These are phyloP conservation scores for Thymus quinquecostatus DNA, from an alignment of 257 asterid species.

Conservation along the genomic window DNA sequence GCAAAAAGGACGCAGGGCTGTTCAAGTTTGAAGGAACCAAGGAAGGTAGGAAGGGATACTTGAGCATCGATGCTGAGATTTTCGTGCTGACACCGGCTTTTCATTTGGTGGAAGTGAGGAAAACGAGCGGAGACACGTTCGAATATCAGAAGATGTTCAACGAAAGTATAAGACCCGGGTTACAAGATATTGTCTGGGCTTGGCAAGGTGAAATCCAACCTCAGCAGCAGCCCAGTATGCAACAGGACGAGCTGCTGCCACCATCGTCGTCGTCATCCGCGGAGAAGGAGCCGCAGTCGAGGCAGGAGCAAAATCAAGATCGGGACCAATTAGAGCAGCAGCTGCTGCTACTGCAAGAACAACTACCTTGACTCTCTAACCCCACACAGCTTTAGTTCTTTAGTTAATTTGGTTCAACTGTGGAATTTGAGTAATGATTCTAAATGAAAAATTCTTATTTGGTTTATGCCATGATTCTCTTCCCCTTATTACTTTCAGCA, in stretches of 20 bases:
- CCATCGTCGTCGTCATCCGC: neutral
- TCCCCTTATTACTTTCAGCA: neutral
- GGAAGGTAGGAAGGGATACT: constrained; percentile 77
- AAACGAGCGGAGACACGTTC: constrained; percentile 73
- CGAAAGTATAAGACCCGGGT: constrained; percentile 75
- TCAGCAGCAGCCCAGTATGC: constrained; percentile 15
- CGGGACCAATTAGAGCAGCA: constrained; percentile 13
- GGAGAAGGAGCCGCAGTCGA: neutral
- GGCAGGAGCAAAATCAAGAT: constrained; percentile 20
- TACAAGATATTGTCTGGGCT: constrained; percentile 79
- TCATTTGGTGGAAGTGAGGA: constrained; percentile 79
- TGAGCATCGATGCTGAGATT: constrained; percentile 76
- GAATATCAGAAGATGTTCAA: constrained; percentile 64
- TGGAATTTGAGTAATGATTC: neutral
- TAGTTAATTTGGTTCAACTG: neutral
- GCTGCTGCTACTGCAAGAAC: constrained; percentile 45
- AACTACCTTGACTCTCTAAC: constrained; percentile 45
- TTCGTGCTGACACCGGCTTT: constrained; percentile 64
- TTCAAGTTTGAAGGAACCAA: constrained; percentile 65
- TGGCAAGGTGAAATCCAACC: constrained; percentile 62
- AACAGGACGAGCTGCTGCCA: constrained; percentile 20
- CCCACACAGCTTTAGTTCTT: neutral
- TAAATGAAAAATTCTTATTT: constrained; percentile 15
- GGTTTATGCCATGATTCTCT: neutral
- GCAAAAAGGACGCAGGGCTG: constrained; percentile 67